Percentiles rank a stretch among this genome's conserved stretches.
Evolutionary conservation across 345 rosid genomes (phyloP).

Genomic region (Psidium friedrichsthalianum): DNA sequence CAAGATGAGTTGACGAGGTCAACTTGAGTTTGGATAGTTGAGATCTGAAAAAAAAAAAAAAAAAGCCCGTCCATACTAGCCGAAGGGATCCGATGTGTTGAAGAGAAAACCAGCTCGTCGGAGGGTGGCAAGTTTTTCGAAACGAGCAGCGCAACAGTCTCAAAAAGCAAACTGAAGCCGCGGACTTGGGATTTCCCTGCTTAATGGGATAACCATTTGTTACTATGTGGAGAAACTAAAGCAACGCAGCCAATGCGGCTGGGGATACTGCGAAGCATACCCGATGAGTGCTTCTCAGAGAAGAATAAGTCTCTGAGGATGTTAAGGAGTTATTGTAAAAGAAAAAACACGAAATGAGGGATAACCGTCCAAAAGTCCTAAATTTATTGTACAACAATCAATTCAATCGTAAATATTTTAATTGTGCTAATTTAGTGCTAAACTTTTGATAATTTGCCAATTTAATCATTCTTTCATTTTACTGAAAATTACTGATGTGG

Average conservation of each 20-base stretch:
- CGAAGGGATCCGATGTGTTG: background rate
- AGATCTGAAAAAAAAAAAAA: background rate
- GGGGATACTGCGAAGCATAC: background rate
- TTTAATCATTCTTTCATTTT: background rate
- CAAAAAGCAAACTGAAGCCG: background rate
- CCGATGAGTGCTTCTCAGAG: background rate
- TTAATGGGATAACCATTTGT: too few relatives aligned
- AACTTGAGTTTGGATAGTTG: background rate
- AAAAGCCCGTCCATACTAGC: background rate
- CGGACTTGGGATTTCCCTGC: background rate
- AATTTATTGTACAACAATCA: accelerated
- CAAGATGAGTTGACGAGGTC: background rate
- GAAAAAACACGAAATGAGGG: background rate
- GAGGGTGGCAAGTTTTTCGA: background rate
- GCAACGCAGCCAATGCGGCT: background rate
- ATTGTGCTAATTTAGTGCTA: background rate
- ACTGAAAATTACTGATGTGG: background rate
- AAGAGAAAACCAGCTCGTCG: background rate
- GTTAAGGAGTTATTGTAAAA: background rate
- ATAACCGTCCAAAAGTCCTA: background rate
- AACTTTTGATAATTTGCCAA: background rate
- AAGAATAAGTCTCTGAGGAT: background rate
- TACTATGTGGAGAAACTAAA: background rate
- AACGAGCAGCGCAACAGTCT: background rate
- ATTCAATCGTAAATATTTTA: background rate